Evolutionary conservation across 179 eudicot species (phyloP).

Genomic region (Carnegiea gigantea): DNA sequence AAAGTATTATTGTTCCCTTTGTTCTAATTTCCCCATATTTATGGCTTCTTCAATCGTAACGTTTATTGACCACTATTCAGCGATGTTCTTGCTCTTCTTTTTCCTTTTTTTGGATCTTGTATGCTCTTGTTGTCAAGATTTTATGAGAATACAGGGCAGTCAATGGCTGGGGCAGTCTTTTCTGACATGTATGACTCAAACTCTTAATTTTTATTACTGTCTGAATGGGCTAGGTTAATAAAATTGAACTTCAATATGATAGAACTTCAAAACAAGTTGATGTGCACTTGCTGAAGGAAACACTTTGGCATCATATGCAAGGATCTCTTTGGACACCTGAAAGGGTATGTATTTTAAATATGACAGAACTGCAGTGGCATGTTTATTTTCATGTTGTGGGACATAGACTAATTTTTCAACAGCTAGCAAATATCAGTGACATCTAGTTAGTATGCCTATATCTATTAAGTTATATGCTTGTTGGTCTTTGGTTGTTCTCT

Average conservation of each 20-base stretch:
- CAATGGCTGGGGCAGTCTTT: neutral
- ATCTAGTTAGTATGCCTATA: neutral
- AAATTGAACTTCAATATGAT: slow-evolving; percentile 72
- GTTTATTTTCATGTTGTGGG: neutral
- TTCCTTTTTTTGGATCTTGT: neutral
- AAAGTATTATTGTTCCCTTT: neutral
- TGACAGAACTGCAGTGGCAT: neutral
- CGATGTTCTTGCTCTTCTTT: neutral
- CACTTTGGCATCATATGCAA: slow-evolving; percentile 65
- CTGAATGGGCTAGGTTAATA: slow-evolving; percentile 48
- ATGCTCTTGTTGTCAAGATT: neutral
- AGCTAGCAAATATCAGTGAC: neutral
- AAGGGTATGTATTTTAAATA: slow-evolving; percentile 29
- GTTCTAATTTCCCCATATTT: neutral
- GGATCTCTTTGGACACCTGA: slow-evolving; percentile 31
- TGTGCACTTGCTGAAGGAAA: slow-evolving; percentile 74
- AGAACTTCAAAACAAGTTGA: slow-evolving; percentile 82
- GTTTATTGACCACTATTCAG: neutral
- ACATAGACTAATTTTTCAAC: neutral
- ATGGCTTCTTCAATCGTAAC: neutral
- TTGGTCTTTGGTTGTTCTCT: neutral
- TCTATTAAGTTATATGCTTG: neutral
- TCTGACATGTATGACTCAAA: neutral
- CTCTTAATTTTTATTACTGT: neutral
- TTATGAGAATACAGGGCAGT: neutral